Evolutionary conservation across 2,329 filamentous ascomycete genomes (phyloP).

Genomic region (Mycosphaerella arachidis): DNA sequence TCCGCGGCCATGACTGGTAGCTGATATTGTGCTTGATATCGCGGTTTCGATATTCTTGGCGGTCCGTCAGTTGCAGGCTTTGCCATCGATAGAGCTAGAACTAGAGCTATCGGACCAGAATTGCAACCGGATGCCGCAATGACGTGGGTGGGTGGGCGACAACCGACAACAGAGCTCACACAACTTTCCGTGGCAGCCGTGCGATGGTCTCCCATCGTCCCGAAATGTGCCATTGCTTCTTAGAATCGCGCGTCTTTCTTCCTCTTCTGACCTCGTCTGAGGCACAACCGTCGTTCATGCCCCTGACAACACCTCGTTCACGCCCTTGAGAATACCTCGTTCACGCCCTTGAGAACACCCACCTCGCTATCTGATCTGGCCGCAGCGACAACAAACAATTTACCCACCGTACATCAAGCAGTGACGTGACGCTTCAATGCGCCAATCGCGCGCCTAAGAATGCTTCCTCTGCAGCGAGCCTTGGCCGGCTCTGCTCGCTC

Average conservation of each 20-base stretch:
- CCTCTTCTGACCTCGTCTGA: background rate
- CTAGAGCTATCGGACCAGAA: background rate
- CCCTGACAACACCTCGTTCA: too few relatives aligned
- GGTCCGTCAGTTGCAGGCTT: background rate
- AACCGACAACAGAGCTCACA: background rate
- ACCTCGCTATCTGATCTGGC: background rate
- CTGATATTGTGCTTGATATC: background rate
- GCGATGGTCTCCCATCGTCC: background rate
- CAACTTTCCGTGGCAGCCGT: background rate
- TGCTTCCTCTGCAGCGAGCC: slow-evolving; percentile 22
- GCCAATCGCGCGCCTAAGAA: slow-evolving; percentile 15
- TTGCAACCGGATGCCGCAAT: background rate
- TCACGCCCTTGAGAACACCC: background rate
- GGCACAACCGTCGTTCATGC: background rate
- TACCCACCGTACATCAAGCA: background rate
- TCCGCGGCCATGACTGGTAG: slow-evolving; percentile 49
- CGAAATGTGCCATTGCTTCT: background rate
- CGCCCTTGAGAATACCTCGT: too few relatives aligned
- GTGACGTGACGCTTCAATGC: slow-evolving; percentile 14
- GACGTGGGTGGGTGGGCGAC: background rate
- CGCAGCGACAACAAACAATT: background rate
- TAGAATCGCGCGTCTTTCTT: too few relatives aligned
- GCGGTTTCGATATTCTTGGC: background rate
- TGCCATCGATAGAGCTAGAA: background rate
- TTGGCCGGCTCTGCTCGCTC: slow-evolving; percentile 18